These are phyloP conservation scores for Debaryomycetaceae sp. DNA, from an alignment of 1,139 yeast genomes.

Conservation along the genomic window DNA sequence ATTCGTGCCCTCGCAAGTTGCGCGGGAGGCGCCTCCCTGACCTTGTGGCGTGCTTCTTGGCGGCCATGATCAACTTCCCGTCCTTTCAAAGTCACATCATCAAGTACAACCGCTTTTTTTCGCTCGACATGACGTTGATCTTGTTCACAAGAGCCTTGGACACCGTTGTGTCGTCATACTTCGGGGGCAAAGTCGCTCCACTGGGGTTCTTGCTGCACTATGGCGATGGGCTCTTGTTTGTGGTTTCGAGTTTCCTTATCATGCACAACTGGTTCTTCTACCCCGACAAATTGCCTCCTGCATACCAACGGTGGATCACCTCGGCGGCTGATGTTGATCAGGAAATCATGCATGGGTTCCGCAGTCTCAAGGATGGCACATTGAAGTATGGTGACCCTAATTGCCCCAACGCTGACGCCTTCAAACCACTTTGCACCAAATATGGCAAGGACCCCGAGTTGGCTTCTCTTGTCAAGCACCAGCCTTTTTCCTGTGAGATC, in stretches of 20 bases:
- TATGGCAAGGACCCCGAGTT: constrained; percentile 19
- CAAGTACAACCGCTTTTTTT: constrained; percentile 16
- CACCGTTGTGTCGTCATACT: constrained; percentile 15
- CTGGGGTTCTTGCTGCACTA: constrained; percentile 7
- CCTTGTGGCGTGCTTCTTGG: constrained; percentile 15
- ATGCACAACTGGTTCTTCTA: constrained; percentile 38
- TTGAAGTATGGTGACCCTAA: constrained; percentile 23
- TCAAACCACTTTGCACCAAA: constrained; percentile 20
- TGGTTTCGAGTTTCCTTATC: constrained; percentile 21
- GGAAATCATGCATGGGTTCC: constrained; percentile 26
- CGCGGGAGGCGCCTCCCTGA: not conserved
- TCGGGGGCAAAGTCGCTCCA: constrained; percentile 13
- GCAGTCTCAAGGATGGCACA: constrained; percentile 20
- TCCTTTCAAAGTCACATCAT: constrained; percentile 16
- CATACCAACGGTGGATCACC: constrained; percentile 39
- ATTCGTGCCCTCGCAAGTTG: too few relatives aligned
- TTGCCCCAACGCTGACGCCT: constrained; percentile 17
- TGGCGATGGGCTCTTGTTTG: constrained; percentile 17
- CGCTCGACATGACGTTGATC: constrained; percentile 22
- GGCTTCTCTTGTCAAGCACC: constrained; percentile 21
- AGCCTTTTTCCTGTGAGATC: constrained; percentile 33
- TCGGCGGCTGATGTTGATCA: constrained; percentile 36
- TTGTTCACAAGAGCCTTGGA: constrained; percentile 21
- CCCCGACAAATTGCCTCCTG: constrained; percentile 30
- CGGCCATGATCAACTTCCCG: constrained; percentile 18